Percentiles rank a stretch among this genome's conserved stretches.
Evolutionary conservation across 768 basidiomycete genomes (phyloP).

Genomic region (Tubosaeta brunneosetosa): DNA sequence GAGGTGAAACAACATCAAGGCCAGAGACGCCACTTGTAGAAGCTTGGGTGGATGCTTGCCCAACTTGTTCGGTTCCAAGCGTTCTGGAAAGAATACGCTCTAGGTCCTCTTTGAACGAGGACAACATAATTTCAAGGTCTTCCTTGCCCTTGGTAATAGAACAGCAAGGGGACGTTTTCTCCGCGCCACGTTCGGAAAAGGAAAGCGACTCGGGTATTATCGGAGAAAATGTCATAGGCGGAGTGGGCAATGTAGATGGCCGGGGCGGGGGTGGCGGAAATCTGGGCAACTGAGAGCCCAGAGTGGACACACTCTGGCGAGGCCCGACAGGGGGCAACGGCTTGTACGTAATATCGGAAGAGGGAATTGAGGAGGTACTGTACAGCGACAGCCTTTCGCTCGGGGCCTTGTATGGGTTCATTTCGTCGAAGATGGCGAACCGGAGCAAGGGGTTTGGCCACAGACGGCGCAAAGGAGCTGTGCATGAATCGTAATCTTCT

Average conservation of each 20-base stretch:
- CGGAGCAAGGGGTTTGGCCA: slow-evolving; percentile 59
- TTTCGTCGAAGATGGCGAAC: slow-evolving; percentile 57
- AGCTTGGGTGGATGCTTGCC: not conserved
- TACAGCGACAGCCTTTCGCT: slow-evolving; percentile 9
- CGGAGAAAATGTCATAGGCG: slow-evolving; percentile 2
- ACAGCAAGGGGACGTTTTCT: slow-evolving; percentile 34
- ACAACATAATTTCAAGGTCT: slow-evolving; percentile 45
- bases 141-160: slow-evolving; percentile 41
- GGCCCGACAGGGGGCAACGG: not conserved
- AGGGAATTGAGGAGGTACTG: not conserved
- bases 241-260: slow-evolving; percentile 2
- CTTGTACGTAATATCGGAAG: not conserved
- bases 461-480: slow-evolving; percentile 46
- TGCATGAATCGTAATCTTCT: slow-evolving; percentile 52
- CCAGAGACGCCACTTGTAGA: not conserved
- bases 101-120: slow-evolving; percentile 52
- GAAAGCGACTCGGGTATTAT: not conserved
- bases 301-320: not conserved
- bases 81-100: slow-evolving; percentile 39
- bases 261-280: slow-evolving; percentile 15
- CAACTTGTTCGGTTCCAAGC: slow-evolving; percentile 25
- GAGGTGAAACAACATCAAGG: not conserved
- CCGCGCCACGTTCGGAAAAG: not conserved
- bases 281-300: not conserved
- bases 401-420: slow-evolving; percentile 33